Percentiles rank a stretch among this genome's conserved stretches.
Evolutionary conservation across 768 basidiomycete species (phyloP).

Genomic region (Tylopilus plumbeoviolaceoides): DNA sequence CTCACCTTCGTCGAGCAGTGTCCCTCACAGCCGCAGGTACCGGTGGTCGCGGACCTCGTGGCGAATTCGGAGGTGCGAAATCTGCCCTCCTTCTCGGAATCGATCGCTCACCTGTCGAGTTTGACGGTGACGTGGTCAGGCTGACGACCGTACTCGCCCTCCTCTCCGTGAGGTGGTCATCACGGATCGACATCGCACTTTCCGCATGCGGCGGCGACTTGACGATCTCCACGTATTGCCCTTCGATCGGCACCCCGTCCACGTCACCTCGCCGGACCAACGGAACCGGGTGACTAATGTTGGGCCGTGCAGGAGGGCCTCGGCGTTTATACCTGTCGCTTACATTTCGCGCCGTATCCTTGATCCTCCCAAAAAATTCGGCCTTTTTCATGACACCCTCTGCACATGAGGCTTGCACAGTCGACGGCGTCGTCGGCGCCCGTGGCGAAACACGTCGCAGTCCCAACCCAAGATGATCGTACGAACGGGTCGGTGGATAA

Average conservation of each 20-base stretch:
- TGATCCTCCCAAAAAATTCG: constrained; percentile 63
- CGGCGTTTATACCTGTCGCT: constrained; percentile 53
- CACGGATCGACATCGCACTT: constrained; percentile 40
- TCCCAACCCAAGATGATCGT: constrained; percentile 38
- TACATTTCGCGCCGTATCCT: constrained; percentile 61
- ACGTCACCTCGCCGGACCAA: constrained; percentile 22
- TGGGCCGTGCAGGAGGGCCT: constrained; percentile 39
- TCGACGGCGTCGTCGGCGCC: constrained; percentile 38
- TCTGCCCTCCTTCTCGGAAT: constrained; percentile 66
- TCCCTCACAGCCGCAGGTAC: constrained; percentile 19
- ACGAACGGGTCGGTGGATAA: constrained; percentile 16
- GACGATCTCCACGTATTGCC: constrained; percentile 33
- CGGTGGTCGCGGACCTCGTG: constrained; percentile 32
- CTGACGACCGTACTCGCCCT: constrained; percentile 43
- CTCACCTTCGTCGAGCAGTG: constrained; percentile 26
- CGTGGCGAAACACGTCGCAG: constrained; percentile 48
- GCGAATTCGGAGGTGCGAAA: constrained; percentile 59
- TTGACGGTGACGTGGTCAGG: constrained; percentile 53
- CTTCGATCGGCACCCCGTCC: constrained; percentile 26
- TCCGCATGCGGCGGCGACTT: constrained; percentile 14
- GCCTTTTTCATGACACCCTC: constrained; percentile 65
- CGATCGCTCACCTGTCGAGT: constrained; percentile 60
- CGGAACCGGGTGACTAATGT: constrained; percentile 59
- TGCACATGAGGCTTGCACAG: constrained; percentile 30
- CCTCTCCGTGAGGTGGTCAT: constrained; percentile 27